Evolutionary conservation across 306 rosid species (phyloP), one percentile per base, ranked within the genome.

Genomic region (Citrullus colocynthis): DNA sequence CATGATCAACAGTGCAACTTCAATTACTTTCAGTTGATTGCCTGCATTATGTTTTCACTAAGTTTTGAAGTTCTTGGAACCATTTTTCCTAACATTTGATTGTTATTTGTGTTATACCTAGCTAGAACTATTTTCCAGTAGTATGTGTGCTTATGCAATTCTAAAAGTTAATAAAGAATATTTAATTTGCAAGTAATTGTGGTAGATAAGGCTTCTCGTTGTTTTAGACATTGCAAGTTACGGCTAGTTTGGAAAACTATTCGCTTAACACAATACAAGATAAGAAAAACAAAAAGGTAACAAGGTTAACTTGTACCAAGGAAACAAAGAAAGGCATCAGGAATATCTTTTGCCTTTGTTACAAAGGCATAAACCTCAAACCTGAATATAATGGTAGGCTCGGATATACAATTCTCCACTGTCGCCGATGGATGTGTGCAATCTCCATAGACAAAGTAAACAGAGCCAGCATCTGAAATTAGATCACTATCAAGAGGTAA

Each of bases 371-470:
- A 37, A 76, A 56, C 12, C 20, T 37, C 67, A 78, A 63, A 85
- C 98, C 97, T 92, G 90, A 92, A 90, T 70, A 92, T 84, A 51
- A 95, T 64, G 63, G 91, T 75, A 16, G 93, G 92, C 64, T 95
- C 90, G 62, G 95, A 83, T 32, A 89, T 85, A 77, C 83, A 81
- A 86, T 81, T 75, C 44, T 81, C 72, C 44, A 78, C 81, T 56
- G 87, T 76, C 28, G 76, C 81, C 45, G 87, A 84, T 34, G 98
- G 93, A 28, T 87, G 84, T 58, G 96, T 92, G 83, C 98, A 95
- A 81, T 92, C 97, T 71, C 98, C 97, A 73, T 88, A 90, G 41
- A 95, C 91, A 81, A 88, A 92, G 74, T 86, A 88, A 83, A 94
- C 93, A 82, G 92, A 88, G 78, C 97, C 98, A 79, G 86, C 76